Evolutionary conservation across 73 alveolate species (phyloP).

Genomic region (Paramecium octaurelia): DNA sequence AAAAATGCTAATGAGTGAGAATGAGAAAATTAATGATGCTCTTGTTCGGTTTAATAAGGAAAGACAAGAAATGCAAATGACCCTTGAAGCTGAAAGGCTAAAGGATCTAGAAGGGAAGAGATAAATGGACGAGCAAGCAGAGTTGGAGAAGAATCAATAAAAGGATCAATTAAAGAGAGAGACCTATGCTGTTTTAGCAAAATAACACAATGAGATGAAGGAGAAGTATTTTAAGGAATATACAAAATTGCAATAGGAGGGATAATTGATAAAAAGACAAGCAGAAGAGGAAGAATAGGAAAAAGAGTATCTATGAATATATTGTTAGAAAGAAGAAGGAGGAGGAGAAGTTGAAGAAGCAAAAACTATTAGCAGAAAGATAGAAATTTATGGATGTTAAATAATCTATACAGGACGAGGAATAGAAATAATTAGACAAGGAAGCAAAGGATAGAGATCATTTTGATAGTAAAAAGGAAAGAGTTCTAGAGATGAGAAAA

Average conservation of each 20-base stretch:
- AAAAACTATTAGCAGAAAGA: background rate
- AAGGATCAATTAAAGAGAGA: background rate
- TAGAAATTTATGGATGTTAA: background rate
- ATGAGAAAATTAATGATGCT: background rate
- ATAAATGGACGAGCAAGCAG: background rate
- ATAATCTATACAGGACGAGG: background rate
- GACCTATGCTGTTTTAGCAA: background rate
- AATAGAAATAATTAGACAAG: background rate
- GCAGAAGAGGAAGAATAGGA: conserved; percentile 34
- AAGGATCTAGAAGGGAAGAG: background rate
- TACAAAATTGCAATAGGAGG: background rate
- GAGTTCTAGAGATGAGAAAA: conserved; percentile 26
- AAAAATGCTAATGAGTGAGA: background rate
- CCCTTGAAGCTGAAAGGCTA: background rate
- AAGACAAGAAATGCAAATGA: background rate
- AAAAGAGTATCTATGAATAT: background rate
- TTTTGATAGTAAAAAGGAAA: background rate
- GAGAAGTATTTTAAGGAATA: background rate
- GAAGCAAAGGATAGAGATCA: background rate
- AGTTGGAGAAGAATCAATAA: background rate
- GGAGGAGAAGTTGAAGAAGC: background rate
- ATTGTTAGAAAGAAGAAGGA: background rate
- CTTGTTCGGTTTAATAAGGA: background rate
- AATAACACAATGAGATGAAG: background rate
- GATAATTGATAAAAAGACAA: background rate